Evolutionary conservation across 768 basidiomycete species (phyloP).

Genomic region (Russula earlei): DNA sequence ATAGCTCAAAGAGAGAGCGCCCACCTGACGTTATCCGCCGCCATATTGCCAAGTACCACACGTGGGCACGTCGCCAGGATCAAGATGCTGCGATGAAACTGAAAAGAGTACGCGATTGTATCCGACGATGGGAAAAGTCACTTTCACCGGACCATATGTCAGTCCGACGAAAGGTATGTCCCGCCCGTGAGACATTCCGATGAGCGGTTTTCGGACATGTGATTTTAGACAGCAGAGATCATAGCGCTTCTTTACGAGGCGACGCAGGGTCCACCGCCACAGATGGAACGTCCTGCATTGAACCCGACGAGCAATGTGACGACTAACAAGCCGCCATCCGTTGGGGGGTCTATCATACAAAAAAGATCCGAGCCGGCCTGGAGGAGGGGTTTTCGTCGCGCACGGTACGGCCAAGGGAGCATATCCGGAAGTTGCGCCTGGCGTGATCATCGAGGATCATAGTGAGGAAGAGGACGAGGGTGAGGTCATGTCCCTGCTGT

Average conservation of each 20-base stretch:
- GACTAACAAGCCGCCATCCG: slow-evolving; percentile 41
- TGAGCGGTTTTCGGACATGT: slow-evolving; percentile 5
- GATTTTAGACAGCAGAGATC: slow-evolving; percentile 75
- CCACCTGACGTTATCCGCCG: not conserved
- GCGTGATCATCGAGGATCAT: slow-evolving; percentile 43
- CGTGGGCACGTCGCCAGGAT: slow-evolving; percentile 81
- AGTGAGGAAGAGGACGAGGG: slow-evolving; percentile 26
- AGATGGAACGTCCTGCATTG: slow-evolving; percentile 45
- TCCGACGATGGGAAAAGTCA: slow-evolving; percentile 78
- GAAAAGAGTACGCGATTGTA: slow-evolving; percentile 73
- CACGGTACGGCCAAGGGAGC: slow-evolving; percentile 25
- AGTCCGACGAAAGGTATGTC: slow-evolving; percentile 73
- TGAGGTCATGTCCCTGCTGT: slow-evolving; percentile 13
- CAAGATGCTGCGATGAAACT: slow-evolving; percentile 63
- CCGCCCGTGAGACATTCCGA: slow-evolving; percentile 26
- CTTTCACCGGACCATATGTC: slow-evolving; percentile 93
- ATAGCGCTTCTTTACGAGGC: slow-evolving; percentile 88
- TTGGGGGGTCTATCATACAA: slow-evolving; percentile 54
- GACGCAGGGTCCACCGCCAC: slow-evolving; percentile 63
- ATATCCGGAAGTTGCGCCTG: slow-evolving; percentile 40
- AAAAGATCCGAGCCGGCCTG: slow-evolving; percentile 72
- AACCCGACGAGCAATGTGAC: slow-evolving; percentile 75
- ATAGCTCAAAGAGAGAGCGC: not conserved
- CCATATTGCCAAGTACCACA: slow-evolving; percentile 62
- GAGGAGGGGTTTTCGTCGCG: slow-evolving; percentile 81